Percentiles rank a stretch among this genome's conserved stretches.
Evolutionary conservation across 2,329 filamentous ascomycete genomes (phyloP).

Genomic region (Ascochyta fabae): DNA sequence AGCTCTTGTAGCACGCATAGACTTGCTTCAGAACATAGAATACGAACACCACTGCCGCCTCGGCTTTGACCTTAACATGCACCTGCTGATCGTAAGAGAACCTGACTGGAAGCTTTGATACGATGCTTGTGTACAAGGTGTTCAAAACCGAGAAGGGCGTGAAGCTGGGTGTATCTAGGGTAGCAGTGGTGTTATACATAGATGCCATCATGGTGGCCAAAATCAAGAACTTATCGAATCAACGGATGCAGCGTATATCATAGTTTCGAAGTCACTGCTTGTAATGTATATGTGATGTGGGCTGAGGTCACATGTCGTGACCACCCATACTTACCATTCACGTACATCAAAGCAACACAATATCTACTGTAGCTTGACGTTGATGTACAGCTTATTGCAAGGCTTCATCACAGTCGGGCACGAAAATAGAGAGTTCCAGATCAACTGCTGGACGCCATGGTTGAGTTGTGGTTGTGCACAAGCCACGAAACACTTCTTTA

Average conservation of each 20-base stretch:
- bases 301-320: too few relatives aligned
- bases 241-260: too few relatives aligned
- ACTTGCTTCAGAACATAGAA: conserved; percentile 13
- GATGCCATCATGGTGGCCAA: background rate
- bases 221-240: too few relatives aligned
- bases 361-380: too few relatives aligned
- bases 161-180: too few relatives aligned
- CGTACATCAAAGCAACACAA: too few relatives aligned
- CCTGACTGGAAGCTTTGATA: background rate
- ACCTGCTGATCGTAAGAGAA: conserved; percentile 21
- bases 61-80: conserved; percentile 28
- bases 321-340: too few relatives aligned
- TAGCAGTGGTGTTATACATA: background rate
- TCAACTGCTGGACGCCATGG: background rate
- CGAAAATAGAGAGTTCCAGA: too few relatives aligned
- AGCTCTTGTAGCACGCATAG: conserved; percentile 10
- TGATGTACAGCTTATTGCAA: too few relatives aligned
- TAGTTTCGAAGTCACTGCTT: too few relatives aligned
- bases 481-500: background rate
- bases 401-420: too few relatives aligned
- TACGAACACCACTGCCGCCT: conserved; percentile 19
- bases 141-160: background rate
- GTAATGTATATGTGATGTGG: too few relatives aligned
- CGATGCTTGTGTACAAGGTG: background rate
- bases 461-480: background rate